These are phyloP conservation scores for Brettanomyces anomalus DNA, from an alignment of 805 yeast species.

Conservation along the genomic window DNA sequence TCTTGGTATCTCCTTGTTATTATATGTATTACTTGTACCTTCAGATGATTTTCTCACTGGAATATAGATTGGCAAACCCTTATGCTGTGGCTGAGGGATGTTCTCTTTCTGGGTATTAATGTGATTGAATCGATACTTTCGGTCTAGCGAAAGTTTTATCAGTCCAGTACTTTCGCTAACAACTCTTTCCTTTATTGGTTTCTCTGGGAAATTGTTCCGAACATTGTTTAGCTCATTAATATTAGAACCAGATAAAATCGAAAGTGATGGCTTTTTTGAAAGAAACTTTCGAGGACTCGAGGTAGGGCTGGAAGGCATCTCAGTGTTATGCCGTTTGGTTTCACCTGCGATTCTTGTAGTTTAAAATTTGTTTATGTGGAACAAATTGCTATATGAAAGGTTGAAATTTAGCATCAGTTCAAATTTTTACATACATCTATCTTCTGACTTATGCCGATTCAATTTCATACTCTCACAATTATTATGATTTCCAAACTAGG, in stretches of 20 bases:
- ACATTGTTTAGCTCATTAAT: constrained; percentile 16
- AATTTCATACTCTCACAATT: no score
- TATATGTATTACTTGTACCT: background rate
- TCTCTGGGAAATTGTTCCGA: constrained; percentile 6
- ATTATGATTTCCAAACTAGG: no score
- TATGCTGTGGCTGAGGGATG: constrained; percentile 4
- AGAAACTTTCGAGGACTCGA: background rate
- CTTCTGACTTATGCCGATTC: no score
- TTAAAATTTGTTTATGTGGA: no score
- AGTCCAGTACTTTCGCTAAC: constrained; percentile 45
- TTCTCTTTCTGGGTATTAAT: background rate
- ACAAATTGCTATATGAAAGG: no score
- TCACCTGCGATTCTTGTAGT: no score
- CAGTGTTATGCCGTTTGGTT: no score
- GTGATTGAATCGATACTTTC: background rate
- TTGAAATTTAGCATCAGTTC: no score
- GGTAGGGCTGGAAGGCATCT: no score
- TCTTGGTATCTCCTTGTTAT: background rate
- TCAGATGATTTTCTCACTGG: constrained; percentile 19
- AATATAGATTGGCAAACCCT: constrained; percentile 28
- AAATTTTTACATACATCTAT: no score
- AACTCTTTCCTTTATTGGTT: constrained; percentile 30
- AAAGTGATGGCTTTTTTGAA: constrained; percentile 24
- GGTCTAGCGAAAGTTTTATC: constrained; percentile 31
- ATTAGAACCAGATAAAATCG: constrained; percentile 22